These are phyloP conservation scores for Neospermospora avenae DNA, from an alignment of 2,329 filamentous ascomycete species.

Conservation along the genomic window DNA sequence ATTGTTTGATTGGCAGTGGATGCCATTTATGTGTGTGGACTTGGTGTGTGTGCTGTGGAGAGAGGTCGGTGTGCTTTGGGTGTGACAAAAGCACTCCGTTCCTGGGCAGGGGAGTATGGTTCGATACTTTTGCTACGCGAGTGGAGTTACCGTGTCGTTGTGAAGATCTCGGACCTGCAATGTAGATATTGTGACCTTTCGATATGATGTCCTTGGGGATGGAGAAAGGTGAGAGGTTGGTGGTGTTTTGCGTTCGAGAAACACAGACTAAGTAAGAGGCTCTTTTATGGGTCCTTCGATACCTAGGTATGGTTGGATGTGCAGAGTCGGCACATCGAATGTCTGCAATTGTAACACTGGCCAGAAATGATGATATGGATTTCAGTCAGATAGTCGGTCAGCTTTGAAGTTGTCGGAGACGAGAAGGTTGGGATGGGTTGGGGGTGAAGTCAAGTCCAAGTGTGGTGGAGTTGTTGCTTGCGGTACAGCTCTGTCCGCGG, in stretches of 20 bases:
- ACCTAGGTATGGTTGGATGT: background rate
- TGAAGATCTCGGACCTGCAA: background rate
- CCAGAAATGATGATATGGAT: background rate
- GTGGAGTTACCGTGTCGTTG: background rate
- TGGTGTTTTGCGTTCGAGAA: background rate
- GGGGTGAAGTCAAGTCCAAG: background rate
- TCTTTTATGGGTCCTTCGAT: background rate
- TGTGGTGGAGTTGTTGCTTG: background rate
- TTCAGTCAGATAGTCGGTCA: background rate
- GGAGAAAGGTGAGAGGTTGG: background rate
- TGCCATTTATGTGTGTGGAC: background rate
- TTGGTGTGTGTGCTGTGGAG: background rate
- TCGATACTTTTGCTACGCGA: background rate
- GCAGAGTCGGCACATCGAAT: constrained; percentile 1
- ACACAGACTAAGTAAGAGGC: background rate
- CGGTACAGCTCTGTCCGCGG: constrained; percentile 2
- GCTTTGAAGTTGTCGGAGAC: background rate
- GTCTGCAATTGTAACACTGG: background rate
- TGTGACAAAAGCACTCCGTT: background rate
- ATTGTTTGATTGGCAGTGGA: background rate
- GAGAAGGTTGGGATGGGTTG: background rate
- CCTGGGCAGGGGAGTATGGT: background rate
- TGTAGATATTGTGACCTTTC: constrained; percentile 1
- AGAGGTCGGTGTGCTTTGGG: background rate
- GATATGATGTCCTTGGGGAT: background rate